Base-by-base conservation (phyloP, 139 green algal genomes). In the Chlamydomonas schloesseri region DNA sequence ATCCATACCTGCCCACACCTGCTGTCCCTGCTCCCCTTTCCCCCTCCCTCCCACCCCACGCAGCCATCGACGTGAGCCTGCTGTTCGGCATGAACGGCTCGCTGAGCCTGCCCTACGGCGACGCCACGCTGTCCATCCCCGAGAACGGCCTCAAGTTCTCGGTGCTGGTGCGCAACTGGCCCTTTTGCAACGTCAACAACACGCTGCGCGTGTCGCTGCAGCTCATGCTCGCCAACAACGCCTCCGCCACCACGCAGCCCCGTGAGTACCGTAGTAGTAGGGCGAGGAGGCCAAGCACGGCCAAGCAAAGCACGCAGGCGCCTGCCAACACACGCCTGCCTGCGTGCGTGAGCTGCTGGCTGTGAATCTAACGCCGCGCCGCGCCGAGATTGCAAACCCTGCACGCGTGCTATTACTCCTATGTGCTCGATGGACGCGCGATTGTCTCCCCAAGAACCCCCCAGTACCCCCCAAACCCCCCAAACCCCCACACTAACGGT, bases 81-180 rank as follows among this genome's bases (percentile, higher is more conserved):
- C 77, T 83, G 62, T 83, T 83, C 26, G 77, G 77, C 5, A 8
- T 83, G 28, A 62, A 83, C 29, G 77, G 70, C 31, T 37, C 21
- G 37, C 20, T 83, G 15, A 73, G 24, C 23, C 36, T 83, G 62
- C 77, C 77, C 24, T 83, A 83, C 62, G 77, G 77, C 13, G 42
- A 17, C 17, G 37, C 14, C 37, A 83, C 65, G 26, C 36, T 83
- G 28, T 50, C 9, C 33, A 62, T 83, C 4, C 62, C 77, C 36
- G 60, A 31, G 62, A 83, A 83, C 77, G 77, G 77, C 62, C 77
- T 83, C 62, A 83, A 83, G 77, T 83, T 37, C 36, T 73, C 62
- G 2, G 37, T 83, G 34, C 62, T 62, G 42, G 71, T 60, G 21
- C 18, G 37, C 17, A 73, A 83, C 77, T 83, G 77, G 77, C 77